Percentiles rank a stretch among this genome's conserved stretches.
Evolutionary conservation across 306 rosid species (phyloP).

Genomic region (Cicer cuneatum): DNA sequence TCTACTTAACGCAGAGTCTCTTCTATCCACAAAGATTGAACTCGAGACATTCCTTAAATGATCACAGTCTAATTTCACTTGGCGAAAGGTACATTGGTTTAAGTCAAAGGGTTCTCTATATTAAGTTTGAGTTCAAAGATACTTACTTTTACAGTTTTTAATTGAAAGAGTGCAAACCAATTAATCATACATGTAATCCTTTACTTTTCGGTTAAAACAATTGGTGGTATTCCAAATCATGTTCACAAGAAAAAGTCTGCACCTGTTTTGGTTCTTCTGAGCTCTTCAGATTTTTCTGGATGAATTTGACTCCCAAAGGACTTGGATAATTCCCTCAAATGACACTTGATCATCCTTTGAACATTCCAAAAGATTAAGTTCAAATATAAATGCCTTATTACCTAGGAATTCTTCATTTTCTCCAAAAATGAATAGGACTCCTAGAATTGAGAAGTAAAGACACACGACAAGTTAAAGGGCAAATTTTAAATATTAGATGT

Average conservation of each 20-base stretch:
- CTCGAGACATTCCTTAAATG: too few species aligned
- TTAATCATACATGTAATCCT: neutral
- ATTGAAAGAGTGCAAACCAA: neutral
- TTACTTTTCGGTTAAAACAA: neutral
- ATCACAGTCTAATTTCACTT: too few species aligned
- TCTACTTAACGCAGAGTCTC: neutral
- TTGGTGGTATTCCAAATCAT: neutral
- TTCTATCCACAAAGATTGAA: too few species aligned
- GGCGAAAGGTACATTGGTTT: too few species aligned
- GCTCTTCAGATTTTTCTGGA: slow-evolving; percentile 51
- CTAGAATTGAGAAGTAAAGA: slow-evolving; percentile 39
- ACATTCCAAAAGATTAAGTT: slow-evolving; percentile 18
- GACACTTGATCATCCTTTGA: slow-evolving; percentile 60
- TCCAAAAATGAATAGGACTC: slow-evolving; percentile 23
- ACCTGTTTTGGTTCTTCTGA: slow-evolving; percentile 67
- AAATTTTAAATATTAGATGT: neutral
- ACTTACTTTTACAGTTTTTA: neutral
- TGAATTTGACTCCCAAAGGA: slow-evolving; percentile 51
- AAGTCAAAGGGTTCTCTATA: neutral
- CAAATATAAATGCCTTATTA: slow-evolving; percentile 13
- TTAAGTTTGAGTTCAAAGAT: neutral
- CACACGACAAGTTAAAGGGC: neutral
- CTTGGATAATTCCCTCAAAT: slow-evolving; percentile 57
- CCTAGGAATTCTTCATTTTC: slow-evolving; percentile 30
- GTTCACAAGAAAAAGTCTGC: slow-evolving; percentile 37